Conservation (phyloP, 176 grass and related monocot genomes). For the Oryza officinalis region DNA sequence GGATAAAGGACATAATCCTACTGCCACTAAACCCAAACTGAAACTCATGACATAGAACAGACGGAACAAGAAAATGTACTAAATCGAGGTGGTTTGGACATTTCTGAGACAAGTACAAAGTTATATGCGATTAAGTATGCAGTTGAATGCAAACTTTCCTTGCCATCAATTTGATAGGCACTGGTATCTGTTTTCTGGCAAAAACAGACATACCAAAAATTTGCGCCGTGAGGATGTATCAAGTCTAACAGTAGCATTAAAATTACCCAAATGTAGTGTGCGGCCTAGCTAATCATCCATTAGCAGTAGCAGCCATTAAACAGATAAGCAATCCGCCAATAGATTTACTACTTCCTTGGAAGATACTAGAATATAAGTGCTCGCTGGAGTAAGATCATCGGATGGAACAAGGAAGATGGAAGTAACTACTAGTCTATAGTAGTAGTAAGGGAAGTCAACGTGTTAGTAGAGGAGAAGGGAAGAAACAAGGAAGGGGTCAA, state of each 20-base stretch:
- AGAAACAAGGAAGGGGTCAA: background rate
- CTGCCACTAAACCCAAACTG: background rate
- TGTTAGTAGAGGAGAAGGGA: background rate
- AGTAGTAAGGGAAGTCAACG: background rate
- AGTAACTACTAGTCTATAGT: background rate
- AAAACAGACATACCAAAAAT: background rate
- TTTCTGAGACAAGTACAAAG: background rate
- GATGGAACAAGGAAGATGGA: background rate
- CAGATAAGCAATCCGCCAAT: background rate
- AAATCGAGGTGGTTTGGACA: background rate
- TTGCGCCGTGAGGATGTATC: background rate
- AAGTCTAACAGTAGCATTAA: background rate
- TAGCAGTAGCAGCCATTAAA: background rate
- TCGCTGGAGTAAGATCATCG: background rate
- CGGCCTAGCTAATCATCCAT: background rate
- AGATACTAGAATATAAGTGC: background rate
- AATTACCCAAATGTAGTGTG: background rate
- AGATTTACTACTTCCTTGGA: background rate
- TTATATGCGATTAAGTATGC: background rate
- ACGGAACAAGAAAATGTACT: background rate
- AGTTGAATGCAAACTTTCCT: background rate
- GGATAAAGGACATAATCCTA: background rate
- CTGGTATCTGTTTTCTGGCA: background rate
- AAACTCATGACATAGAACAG: background rate
- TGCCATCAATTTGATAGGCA: constrained; percentile 8